These are phyloP conservation scores for Tetrahymena elliotti DNA, from an alignment of 73 alveolate species.

Conservation along the genomic window DNA sequence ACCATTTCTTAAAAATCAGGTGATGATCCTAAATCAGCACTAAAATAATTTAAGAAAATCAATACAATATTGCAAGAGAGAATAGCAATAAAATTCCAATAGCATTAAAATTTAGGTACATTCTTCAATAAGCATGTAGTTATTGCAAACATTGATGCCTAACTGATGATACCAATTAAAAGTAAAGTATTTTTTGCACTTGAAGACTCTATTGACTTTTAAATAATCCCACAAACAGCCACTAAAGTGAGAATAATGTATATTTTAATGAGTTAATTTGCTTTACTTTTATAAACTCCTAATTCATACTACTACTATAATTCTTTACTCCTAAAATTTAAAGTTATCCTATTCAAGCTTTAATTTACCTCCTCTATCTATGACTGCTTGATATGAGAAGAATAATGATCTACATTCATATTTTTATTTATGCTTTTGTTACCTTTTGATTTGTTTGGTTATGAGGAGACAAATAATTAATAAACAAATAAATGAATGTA, in stretches of 20 bases:
- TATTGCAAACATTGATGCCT: neutral
- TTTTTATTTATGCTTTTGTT: neutral
- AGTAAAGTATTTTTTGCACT: neutral
- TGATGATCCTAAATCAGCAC: neutral
- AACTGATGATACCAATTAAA: neutral
- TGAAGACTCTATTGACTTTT: neutral
- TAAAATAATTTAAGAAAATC: neutral
- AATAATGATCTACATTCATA: neutral
- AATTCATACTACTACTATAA: neutral
- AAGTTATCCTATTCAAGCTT: neutral
- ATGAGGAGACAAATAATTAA: neutral
- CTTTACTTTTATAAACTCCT: neutral
- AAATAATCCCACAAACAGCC: neutral
- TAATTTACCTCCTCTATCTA: neutral
- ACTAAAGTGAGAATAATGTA: neutral
- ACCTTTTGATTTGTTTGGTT: no score
- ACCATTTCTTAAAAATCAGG: neutral
- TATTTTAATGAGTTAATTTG: neutral
- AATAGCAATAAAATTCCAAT: neutral
- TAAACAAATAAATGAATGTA: no score
- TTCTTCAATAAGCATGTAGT: neutral
- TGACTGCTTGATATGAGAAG: neutral
- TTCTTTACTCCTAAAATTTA: neutral
- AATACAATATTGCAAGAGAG: neutral
- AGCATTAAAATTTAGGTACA: neutral